Evolutionary conservation across 768 basidiomycete genomes (phyloP), one percentile per base, ranked within the genome.

Genomic region (Termitomyces eurrhizus): DNA sequence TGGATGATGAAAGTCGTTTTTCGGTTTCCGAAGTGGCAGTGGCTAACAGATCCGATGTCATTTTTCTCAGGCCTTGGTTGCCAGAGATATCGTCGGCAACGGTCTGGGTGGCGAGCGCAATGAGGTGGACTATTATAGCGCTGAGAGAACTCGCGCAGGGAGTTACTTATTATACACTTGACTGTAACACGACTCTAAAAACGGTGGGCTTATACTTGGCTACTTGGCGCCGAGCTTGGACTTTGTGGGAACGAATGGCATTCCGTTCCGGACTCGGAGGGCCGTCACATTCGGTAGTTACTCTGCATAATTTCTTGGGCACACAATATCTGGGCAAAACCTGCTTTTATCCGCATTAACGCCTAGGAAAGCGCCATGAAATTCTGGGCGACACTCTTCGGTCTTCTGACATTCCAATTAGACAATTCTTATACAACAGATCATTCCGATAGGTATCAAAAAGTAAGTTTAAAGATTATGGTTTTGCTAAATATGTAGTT

Each of bases 201-300:
- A 41, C 52, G 9, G 18, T 55, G 54, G 53, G 39, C 26, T 7
- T 12, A 29, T 16, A 29, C 53, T 54, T 54, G 53, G 41, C 41
- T 42, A 18, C 53, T 41, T 55, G 54, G 54, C 41, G 5, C 39
- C 39, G 29, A 36, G 52, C 26, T 39, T 26, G 52, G 9, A 32
- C 26, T 54, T 11, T 32, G 26, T 29, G 37, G 18, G 53, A 54
- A 54, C 29, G 33, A 54, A 41, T 54, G 53, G 53, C 54, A 33
- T 55, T 21, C 41, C 54, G 54, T 42, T 55, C 53, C 53, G 53
- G 32, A 29, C 29, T 55, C 54, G 54, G 41, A 55, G 41, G 41
- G 18, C 52, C 52, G 36, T 52, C 36, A 52, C 0, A 16, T 53
- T 39, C 4, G n/a, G 52, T 16, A 39, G 7, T 12, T 41, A 39